These are phyloP conservation scores for Mucor indicus DNA, from an alignment of 371 early-diverging fungal species.

Conservation along the genomic window DNA sequence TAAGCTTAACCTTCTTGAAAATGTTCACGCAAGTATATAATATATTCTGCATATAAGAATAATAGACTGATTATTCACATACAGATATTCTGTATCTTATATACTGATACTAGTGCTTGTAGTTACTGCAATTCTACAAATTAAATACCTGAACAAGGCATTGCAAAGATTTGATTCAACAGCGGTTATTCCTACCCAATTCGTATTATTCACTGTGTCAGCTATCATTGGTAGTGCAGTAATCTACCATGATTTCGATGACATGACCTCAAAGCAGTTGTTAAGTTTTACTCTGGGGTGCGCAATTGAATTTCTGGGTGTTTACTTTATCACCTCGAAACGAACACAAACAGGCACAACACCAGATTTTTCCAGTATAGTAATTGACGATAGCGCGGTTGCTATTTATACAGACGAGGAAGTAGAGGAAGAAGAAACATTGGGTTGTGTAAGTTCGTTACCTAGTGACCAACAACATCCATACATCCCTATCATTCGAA, in stretches of 20 bases:
- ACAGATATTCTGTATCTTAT: slow-evolving; percentile 62
- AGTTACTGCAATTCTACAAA: slow-evolving; percentile 67
- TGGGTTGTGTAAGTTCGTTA: slow-evolving; percentile 9
- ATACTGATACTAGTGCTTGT: slow-evolving; percentile 59
- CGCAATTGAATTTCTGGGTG: slow-evolving; percentile 67
- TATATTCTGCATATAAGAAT: too few relatives aligned
- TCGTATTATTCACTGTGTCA: slow-evolving; percentile 73
- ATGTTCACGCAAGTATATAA: slow-evolving; percentile 58
- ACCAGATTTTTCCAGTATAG: slow-evolving; percentile 19
- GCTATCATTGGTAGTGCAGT: slow-evolving; percentile 74
- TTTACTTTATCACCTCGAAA: slow-evolving; percentile 67
- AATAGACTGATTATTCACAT: too few relatives aligned
- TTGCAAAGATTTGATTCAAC: slow-evolving; percentile 71
- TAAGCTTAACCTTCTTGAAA: slow-evolving; percentile 59
- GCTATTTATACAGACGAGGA: too few relatives aligned
- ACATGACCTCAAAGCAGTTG: slow-evolving; percentile 47
- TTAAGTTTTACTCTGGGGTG: slow-evolving; percentile 57
- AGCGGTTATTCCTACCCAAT: slow-evolving; percentile 80
- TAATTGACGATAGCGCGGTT: slow-evolving; percentile 17
- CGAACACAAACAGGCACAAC: slow-evolving; percentile 19
- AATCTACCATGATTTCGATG: slow-evolving; percentile 70
- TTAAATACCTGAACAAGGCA: slow-evolving; percentile 71
- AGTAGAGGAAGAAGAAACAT: slow-evolving; percentile 16
- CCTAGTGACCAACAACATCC: slow-evolving; percentile 6
- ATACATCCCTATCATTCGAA: neutral